Base-by-base conservation (phyloP, 176 grass and related monocot genomes). In the Luzula sylvatica region DNA sequence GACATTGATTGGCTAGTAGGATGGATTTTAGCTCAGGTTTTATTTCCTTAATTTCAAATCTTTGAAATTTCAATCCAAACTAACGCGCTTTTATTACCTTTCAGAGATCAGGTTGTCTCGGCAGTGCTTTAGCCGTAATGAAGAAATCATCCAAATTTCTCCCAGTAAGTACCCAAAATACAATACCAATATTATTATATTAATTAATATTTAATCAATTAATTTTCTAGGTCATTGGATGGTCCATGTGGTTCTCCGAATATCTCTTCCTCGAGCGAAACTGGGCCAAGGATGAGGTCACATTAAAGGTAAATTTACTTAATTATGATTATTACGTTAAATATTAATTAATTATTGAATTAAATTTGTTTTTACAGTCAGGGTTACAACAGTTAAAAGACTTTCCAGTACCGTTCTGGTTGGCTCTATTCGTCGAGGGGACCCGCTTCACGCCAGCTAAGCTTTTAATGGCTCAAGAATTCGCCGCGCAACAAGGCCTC, bases 1-100 rank as follows among this genome's bases (percentile, higher is more conserved):
- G 86, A 90, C 65, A 90, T 90, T 67, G 86, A 90, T 67, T 90
- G 86, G 80, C 80, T 90, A 70, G 82, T 90, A 65, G 86, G 86
- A 60, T 90, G 80, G 86, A 76, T 90, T 58, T 74, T 90, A 63
- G 80, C 86, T 9, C 80, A 90, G 80, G 86, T 90, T 57, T 42
- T 72, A 38, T 61, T 16, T 65, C 22, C 25, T 64, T 46, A 23
- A 46, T 52, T 47, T 2, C 15, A 51, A 51, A 51, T 25, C 1
- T 26, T 19, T 30, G 29, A 15, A 15, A 17, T 43, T 26, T 3
- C 19, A 49, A 56, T 53, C 0, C 17, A 49, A 15, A 26, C n/a
- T 62, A n/a, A 52, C 24, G 2, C 28, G n/a, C 8, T 30, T 5
- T 1, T 26, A 56, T 23, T 50, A n/a, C n/a, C n/a, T 19, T 9